Evolutionary conservation across 2,329 filamentous ascomycete genomes (phyloP).

Genomic region (Verticillium isaacii): DNA sequence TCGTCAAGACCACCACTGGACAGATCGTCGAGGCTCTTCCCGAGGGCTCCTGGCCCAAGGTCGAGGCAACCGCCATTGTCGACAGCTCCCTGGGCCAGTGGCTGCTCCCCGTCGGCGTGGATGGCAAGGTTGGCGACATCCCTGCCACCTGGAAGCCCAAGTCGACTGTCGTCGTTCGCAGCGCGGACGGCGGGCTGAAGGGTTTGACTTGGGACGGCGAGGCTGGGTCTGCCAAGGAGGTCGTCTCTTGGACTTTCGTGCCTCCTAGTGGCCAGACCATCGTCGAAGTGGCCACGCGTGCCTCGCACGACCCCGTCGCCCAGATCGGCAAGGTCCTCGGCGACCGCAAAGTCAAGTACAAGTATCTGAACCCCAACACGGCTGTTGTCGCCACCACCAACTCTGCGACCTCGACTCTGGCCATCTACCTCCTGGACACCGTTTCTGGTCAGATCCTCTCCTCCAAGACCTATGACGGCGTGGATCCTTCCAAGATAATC

Average conservation of each 20-base stretch:
- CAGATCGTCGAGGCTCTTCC: conserved; percentile 39
- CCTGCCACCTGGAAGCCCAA: conserved; percentile 41
- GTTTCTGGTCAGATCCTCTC: conserved; percentile 78
- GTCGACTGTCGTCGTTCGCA: conserved; percentile 50
- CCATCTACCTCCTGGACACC: conserved; percentile 78
- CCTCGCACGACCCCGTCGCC: conserved; percentile 78
- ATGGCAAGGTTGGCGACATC: conserved; percentile 44
- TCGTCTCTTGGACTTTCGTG: conserved; percentile 68
- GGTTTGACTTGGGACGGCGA: conserved; percentile 48
- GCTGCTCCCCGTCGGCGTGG: conserved; percentile 47
- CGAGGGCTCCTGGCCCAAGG: conserved; percentile 29
- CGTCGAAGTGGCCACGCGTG: conserved; percentile 60
- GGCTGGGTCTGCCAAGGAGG: conserved; percentile 33
- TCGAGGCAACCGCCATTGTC: conserved; percentile 41
- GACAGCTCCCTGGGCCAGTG: conserved; percentile 47
- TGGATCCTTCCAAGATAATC: conserved; percentile 71
- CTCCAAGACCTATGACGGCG: conserved; percentile 63
- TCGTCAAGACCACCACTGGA: conserved; percentile 50
- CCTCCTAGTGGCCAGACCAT: conserved; percentile 64
- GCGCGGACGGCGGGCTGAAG: conserved; percentile 43
- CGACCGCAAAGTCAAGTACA: conserved; percentile 91
- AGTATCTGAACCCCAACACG: conserved; percentile 88
- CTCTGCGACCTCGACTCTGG: conserved; percentile 53
- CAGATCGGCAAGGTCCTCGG: conserved; percentile 93
- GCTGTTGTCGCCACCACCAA: conserved; percentile 69